Base-by-base conservation (phyloP, 805 yeast species). In the Wickerhamiella vanderwaltii region DNA sequence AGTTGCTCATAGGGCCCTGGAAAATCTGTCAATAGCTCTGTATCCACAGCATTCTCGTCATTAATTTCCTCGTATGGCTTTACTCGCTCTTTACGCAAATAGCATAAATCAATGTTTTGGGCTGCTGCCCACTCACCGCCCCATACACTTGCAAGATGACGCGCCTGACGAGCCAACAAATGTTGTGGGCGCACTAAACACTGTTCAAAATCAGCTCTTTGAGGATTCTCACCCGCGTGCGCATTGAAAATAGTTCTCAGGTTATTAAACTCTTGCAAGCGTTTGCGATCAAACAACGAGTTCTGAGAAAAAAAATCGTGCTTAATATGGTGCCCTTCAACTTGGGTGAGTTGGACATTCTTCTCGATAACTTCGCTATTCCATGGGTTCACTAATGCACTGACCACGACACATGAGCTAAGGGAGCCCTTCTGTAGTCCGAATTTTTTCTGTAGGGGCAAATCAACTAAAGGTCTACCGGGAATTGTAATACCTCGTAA, bases 1-100 rank as follows among this genome's bases (percentile, higher is more conserved):
- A 51, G 35, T 1, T 35, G 26, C 13, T 39, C 51, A 17, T 52
- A 51, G 12, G 28, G 28, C 3, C 41, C 49, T 1, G 54, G 45
- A 11, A 2, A 3, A 9, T 18, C 13, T 18, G 43, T 28, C 9
- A 49, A 16, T 6, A 30, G 35, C 25, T 46, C 49, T 2, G 20
- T 17, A 11, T 38, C 44, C 3, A 37, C 44, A 2, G 42, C 26
- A n/a, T 33, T 36, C 3, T 40, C 38, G 17, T 35, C 40, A 9
- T 30, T 38, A 1, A 34, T 29, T 9, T 24, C 31, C 6, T 39
- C 41, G 20, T 26, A 23, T 4, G 22, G 24, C 24, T 35, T 43
- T 30, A 33, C 33, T n/a, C 15, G 31, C 9, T 28, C 33, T 15
- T 39, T 41, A 18, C 15, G 19, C 16, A 46, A 39, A 16, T 26